Conservation (phyloP, 176 grass and related monocot genomes). For the Secale cereale region DNA sequence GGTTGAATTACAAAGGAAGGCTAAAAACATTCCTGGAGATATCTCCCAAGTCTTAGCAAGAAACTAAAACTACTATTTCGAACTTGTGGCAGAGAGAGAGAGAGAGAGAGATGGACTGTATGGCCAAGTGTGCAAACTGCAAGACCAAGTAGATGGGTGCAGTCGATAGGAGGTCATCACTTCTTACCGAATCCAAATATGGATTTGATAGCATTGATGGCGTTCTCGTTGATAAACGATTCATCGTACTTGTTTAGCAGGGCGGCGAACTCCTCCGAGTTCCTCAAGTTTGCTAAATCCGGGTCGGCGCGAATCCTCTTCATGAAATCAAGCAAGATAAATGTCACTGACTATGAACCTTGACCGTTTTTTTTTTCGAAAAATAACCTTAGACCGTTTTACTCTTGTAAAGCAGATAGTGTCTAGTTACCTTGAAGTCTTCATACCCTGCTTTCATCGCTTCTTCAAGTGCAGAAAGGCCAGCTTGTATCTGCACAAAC, state of each 20-base stretch:
- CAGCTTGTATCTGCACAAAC: constrained; percentile 60
- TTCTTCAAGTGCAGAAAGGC: constrained; percentile 83
- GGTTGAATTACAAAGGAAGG: constrained; percentile 12
- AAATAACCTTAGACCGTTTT: not conserved
- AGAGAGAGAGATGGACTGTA: not conserved
- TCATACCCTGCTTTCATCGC: constrained; percentile 81
- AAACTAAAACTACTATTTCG: constrained; percentile 32
- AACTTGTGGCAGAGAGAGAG: not conserved
- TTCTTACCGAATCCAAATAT: constrained; percentile 78
- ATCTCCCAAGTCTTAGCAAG: constrained; percentile 29
- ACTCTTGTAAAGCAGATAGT: not conserved
- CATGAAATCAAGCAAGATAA: constrained; percentile 11
- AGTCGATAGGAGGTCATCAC: constrained; percentile 1
- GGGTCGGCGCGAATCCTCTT: constrained; percentile 76
- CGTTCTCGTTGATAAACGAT: constrained; percentile 95
- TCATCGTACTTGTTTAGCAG: constrained; percentile 89
- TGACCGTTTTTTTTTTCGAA: not conserved
- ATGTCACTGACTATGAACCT: not conserved
- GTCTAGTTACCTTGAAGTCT: constrained; percentile 74
- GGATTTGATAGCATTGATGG: constrained; percentile 93
- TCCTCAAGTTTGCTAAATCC: constrained; percentile 71
- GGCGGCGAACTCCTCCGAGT: constrained; percentile 47
- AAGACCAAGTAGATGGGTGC: not conserved
- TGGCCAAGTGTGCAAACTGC: constrained; percentile 2
- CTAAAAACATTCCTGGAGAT: constrained; percentile 12